A percentile compares a stretch with the other conserved stretches of the same genome.
phyloP scores from a whole-genome alignment of 2,329 filamentous ascomycete species.

The Hirsutella thompsonii region DNA sequence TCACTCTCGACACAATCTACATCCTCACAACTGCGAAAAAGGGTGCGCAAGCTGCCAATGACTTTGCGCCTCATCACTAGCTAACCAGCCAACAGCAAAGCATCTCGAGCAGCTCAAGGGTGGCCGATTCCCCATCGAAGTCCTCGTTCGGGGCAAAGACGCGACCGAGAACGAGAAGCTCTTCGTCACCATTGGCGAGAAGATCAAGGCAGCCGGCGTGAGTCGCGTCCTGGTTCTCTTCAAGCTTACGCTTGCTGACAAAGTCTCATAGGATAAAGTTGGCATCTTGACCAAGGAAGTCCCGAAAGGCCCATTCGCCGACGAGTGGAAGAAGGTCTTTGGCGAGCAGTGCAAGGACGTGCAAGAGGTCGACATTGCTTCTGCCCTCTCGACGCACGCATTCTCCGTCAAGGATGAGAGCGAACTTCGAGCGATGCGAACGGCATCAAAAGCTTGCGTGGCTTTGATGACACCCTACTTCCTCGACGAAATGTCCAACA shows the following conservation, averaged over 20 bases:
- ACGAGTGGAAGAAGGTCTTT: constrained; percentile 88
- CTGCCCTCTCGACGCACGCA: constrained; percentile 68
- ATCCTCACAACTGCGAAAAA: constrained; percentile 96
- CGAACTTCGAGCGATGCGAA: constrained; percentile 87
- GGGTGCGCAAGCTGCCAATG: constrained; percentile 40
- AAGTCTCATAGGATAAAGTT: constrained; percentile 59
- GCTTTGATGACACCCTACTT: constrained; percentile 94
- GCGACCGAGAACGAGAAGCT: constrained; percentile 83
- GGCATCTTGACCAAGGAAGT: constrained; percentile 77
- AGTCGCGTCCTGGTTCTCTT: constrained; percentile 21
- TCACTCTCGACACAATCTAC: constrained; percentile 79
- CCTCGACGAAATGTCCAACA: constrained; percentile 93
- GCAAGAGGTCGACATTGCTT: constrained; percentile 76
- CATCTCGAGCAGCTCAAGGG: constrained; percentile 86
- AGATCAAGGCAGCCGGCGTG: constrained; percentile 79
- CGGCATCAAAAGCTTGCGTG: constrained; percentile 85
- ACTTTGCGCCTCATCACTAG: background rate
- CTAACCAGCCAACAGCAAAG: constrained; percentile 51
- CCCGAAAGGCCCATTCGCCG: constrained; percentile 77
- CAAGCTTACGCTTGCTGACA: constrained; percentile 3
- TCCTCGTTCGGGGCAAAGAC: constrained; percentile 85
- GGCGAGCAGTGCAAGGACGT: constrained; percentile 68
- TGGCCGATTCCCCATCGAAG: constrained; percentile 83
- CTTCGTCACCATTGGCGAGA: constrained; percentile 70
- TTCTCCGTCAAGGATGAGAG: constrained; percentile 92